These are phyloP conservation scores for Arthrinium puccinioides DNA, from an alignment of 2,329 filamentous ascomycete species.

Conservation along the genomic window DNA sequence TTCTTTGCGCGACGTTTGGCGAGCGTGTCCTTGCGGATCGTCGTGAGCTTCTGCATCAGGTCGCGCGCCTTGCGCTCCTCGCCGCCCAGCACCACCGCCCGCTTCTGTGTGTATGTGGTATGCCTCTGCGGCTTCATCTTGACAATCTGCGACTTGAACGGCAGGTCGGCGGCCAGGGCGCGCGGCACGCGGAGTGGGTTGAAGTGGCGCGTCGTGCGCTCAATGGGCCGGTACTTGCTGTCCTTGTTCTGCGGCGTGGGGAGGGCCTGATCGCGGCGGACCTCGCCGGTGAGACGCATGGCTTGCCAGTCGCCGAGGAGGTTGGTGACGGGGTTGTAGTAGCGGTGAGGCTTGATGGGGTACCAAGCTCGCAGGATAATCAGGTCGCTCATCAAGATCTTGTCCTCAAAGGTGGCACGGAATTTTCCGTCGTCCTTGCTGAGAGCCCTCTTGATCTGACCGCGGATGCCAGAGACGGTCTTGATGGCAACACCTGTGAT, in stretches of 20 bases:
- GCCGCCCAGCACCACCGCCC: slow-evolving; percentile 75
- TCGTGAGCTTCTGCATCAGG: slow-evolving; percentile 88
- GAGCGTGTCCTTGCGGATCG: slow-evolving; percentile 82
- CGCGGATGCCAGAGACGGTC: slow-evolving; percentile 90
- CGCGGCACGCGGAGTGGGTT: slow-evolving; percentile 72
- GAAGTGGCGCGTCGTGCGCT: slow-evolving; percentile 65
- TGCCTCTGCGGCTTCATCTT: slow-evolving; percentile 72
- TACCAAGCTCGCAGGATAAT: slow-evolving; percentile 97
- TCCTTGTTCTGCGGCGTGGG: slow-evolving; percentile 76
- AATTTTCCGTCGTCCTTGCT: slow-evolving; percentile 92
- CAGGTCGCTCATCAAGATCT: slow-evolving; percentile 93
- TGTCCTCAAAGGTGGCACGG: slow-evolving; percentile 97
- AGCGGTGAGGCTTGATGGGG: slow-evolving; percentile 86
- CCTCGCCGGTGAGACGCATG: slow-evolving; percentile 91
- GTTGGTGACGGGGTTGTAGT: slow-evolving; percentile 95
- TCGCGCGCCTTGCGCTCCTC: slow-evolving; percentile 87
- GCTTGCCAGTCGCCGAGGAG: slow-evolving; percentile 78
- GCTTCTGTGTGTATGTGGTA: slow-evolving; percentile 88
- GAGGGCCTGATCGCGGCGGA: slow-evolving; percentile 69
- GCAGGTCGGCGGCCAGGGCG: slow-evolving; percentile 73
- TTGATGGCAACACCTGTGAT: slow-evolving; percentile 83
- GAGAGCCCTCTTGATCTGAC: slow-evolving; percentile 94
- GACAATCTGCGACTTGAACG: slow-evolving; percentile 87
- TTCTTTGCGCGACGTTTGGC: slow-evolving; percentile 79
- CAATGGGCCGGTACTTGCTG: slow-evolving; percentile 70